Conservation (phyloP, 2,329 filamentous ascomycete genomes). For the Xylariaceae sp. region DNA sequence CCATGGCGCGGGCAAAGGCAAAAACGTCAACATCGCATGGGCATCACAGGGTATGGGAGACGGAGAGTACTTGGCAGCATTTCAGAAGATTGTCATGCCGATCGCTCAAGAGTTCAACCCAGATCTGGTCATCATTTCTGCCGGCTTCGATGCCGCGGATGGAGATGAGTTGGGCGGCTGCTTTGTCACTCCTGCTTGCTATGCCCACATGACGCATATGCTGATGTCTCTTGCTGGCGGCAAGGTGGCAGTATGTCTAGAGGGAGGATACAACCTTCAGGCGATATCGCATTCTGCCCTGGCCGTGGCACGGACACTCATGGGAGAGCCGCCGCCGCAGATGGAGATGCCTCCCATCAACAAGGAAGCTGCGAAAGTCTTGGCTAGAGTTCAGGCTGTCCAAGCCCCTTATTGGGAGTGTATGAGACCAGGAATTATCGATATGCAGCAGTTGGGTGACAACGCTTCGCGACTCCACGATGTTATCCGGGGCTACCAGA, state of each 20-base stretch:
- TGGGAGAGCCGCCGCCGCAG: conserved; percentile 81
- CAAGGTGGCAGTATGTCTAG: conserved; percentile 85
- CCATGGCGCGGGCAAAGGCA: conserved; percentile 48
- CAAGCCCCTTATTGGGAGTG: conserved; percentile 79
- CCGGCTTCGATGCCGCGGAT: conserved; percentile 91
- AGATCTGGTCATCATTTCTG: conserved; percentile 90
- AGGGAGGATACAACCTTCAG: conserved; percentile 90
- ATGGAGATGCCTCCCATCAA: conserved; percentile 53
- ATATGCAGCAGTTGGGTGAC: conserved; percentile 47
- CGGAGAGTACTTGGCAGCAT: conserved; percentile 93
- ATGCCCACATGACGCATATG: conserved; percentile 99
- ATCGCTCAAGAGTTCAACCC: conserved; percentile 91
- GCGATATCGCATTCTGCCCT: conserved; percentile 91
- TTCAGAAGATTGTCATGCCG: conserved; percentile 94
- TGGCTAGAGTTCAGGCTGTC: conserved; percentile 54
- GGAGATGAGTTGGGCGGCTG: conserved; percentile 91
- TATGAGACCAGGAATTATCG: conserved; percentile 64
- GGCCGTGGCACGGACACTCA: conserved; percentile 84
- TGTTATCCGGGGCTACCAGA: conserved; percentile 71
- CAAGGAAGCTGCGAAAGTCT: conserved; percentile 49
- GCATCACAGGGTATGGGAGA: conserved; percentile 79
- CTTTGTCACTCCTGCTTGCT: conserved; percentile 84
- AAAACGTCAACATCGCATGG: conserved; percentile 64
- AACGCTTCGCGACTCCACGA: conserved; percentile 66
- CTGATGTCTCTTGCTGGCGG: conserved; percentile 89